Evolutionary conservation across 208 protist genomes (phyloP).

Genomic region (Acanthamoeba royreba): DNA sequence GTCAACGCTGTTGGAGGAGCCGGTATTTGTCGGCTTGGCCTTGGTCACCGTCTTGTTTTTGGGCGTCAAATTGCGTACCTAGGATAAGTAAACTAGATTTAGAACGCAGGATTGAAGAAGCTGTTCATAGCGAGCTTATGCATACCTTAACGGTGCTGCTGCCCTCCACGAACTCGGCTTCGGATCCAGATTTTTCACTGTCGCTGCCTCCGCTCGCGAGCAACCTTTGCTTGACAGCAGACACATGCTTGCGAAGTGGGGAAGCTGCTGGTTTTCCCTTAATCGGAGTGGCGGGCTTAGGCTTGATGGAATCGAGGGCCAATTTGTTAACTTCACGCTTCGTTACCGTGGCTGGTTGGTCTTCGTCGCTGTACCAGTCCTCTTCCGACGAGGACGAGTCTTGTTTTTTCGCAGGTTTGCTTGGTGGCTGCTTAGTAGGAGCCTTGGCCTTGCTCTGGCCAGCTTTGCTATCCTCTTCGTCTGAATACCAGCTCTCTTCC

Average conservation of each 20-base stretch:
- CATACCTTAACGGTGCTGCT: conserved; percentile 25
- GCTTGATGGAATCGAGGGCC: neutral
- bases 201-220: neutral
- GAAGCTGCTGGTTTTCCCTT: no score
- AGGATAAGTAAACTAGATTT: neutral
- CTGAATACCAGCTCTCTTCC: conserved; percentile 31
- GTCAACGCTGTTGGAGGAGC: neutral
- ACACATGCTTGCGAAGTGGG: no score
- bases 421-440: neutral
- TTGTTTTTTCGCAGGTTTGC: neutral
- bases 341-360: neutral
- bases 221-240: no score
- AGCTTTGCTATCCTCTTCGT: neutral
- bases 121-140: neutral
- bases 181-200: neutral
- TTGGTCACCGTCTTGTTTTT: neutral
- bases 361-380: conserved; percentile 29
- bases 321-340: neutral
- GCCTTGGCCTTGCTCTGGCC: neutral
- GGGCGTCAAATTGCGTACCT: neutral
- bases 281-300: neutral
- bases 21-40: neutral
- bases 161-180: conserved; percentile 27
- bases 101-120: neutral
- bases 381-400: neutral